Percentiles rank a stretch among this genome's conserved stretches.
phyloP scores from a whole-genome alignment of 495 filamentous ascomycete genomes.

The Cudoniella acicularis region DNA sequence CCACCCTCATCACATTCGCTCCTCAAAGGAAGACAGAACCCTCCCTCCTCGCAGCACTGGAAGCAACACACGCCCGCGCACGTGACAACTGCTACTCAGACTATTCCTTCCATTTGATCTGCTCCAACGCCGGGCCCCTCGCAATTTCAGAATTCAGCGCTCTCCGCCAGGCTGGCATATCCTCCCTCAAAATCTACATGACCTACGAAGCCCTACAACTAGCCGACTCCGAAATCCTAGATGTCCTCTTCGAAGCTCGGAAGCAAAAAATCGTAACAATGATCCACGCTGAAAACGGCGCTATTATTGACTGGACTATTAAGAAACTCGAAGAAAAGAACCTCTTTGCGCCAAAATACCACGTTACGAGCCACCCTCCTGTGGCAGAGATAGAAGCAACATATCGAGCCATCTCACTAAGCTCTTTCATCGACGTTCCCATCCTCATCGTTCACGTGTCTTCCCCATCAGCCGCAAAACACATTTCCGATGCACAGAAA shows the following conservation, averaged over 20 bases:
- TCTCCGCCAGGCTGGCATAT: slow-evolving; percentile 48
- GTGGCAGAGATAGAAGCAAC: slow-evolving; percentile 57
- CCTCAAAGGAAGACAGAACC: slow-evolving; percentile 47
- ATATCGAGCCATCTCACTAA: slow-evolving; percentile 53
- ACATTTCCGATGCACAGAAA: slow-evolving; percentile 54
- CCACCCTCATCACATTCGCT: slow-evolving; percentile 57
- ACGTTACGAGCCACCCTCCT: slow-evolving; percentile 48
- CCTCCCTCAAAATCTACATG: slow-evolving; percentile 61
- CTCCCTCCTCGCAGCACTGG: slow-evolving; percentile 44
- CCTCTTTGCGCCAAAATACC: slow-evolving; percentile 49
- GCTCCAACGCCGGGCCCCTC: slow-evolving; percentile 44
- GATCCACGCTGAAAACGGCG: slow-evolving; percentile 60
- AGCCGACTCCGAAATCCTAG: slow-evolving; percentile 52
- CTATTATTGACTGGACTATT: slow-evolving; percentile 49
- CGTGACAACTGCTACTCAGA: slow-evolving; percentile 49
- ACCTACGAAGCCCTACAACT: slow-evolving; percentile 56
- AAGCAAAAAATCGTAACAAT: slow-evolving; percentile 50
- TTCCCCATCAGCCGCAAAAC: slow-evolving; percentile 43
- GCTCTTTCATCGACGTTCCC: slow-evolving; percentile 51
- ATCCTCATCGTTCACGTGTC: slow-evolving; percentile 57
- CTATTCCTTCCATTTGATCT: slow-evolving; percentile 58
- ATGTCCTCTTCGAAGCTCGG: slow-evolving; percentile 48
- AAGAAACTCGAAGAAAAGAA: slow-evolving; percentile 40
- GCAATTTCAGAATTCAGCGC: slow-evolving; percentile 42
- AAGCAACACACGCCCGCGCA: slow-evolving; percentile 44